Evolutionary conservation across 164 flowering plant genomes (phyloP), one percentile per base, ranked within the genome.

Genomic region (Piper longum): DNA sequence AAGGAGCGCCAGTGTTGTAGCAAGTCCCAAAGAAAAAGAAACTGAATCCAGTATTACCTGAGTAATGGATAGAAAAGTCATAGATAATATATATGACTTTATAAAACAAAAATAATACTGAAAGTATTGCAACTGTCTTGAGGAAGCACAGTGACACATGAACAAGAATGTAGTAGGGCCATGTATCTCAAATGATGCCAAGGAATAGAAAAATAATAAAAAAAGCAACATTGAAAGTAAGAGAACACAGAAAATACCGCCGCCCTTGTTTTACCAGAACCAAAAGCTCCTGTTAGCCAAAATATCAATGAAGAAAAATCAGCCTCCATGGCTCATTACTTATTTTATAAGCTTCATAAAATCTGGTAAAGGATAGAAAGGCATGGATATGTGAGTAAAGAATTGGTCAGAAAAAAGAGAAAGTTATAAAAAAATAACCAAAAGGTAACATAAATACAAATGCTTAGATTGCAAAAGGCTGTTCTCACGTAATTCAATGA

Each of bases 11-110:
- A 93, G 75, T 54, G 97, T 89, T 52, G 96, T 93, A 5, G 97
- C 98, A 83, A 93, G 77, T 62, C 97, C 98, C 77, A 93, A 69
- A 48, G 98, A 70, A 74, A 93, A 93, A 41, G 98, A 88, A 80
- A 93, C 59, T 14, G 97, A 88, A 77, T 93, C 73, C 67, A 88
- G 83, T 70, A 92, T 61, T 14, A 85, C 71, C 97, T 92, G 74
- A 48, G 36, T 26, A 26, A 26, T 26, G 36, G 36, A 26, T 26
- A 26, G 36, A 1, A 26, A 26, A 1, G 36, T 26, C 36, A 26
- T 26, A 2, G 36, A 26, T 26, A 26, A 26, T 26, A 26, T 26
- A 26, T 26, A 0, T 26, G 36, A 26, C 36, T 26, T 26, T 26
- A 26, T 26, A 26, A 26, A 26, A 26, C 36, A 26, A 26, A 26